Conservation (phyloP, 1,284 basidiomycete genomes). For the Kalmanozyma brasiliensis region DNA sequence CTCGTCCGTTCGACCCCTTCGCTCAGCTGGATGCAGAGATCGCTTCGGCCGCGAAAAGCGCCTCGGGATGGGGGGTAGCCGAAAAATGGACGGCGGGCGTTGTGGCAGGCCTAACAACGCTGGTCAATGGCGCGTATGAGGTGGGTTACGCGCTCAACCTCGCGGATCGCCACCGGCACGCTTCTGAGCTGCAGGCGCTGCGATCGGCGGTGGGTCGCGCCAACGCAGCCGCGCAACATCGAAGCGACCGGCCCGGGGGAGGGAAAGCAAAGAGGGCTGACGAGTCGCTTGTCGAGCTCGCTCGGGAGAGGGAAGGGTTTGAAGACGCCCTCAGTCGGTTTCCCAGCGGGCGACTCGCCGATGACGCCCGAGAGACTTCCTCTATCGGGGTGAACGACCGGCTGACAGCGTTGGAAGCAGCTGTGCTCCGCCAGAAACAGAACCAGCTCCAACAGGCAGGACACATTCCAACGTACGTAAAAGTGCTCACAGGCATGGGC, state of each 20-base stretch:
- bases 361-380: too few species aligned
- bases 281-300: not conserved
- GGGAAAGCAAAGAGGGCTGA: not conserved
- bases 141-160: slow-evolving; percentile 7
- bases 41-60: not conserved
- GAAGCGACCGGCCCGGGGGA: too few species aligned
- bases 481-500: too few species aligned
- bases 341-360: slow-evolving; percentile 4
- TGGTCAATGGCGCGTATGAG: slow-evolving; percentile 13
- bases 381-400: too few species aligned
- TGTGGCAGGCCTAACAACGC: slow-evolving; percentile 2
- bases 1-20: slow-evolving; percentile 7
- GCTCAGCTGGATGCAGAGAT: slow-evolving; percentile 13
- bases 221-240: slow-evolving; percentile 4
- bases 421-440: too few species aligned
- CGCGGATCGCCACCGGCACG: not conserved
- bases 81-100: slow-evolving; percentile 3
- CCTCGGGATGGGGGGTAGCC: too few species aligned
- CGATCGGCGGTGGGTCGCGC: not conserved
- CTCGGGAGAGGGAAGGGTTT: not conserved
- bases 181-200: not conserved
- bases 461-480: too few species aligned
- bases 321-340: slow-evolving; percentile 3
- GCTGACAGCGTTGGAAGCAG: too few species aligned
- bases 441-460: too few species aligned